A percentile compares a stretch with the other conserved stretches of the same genome.
phyloP scores from a whole-genome alignment of 345 rosid genomes.

The Iberis pinnata region DNA sequence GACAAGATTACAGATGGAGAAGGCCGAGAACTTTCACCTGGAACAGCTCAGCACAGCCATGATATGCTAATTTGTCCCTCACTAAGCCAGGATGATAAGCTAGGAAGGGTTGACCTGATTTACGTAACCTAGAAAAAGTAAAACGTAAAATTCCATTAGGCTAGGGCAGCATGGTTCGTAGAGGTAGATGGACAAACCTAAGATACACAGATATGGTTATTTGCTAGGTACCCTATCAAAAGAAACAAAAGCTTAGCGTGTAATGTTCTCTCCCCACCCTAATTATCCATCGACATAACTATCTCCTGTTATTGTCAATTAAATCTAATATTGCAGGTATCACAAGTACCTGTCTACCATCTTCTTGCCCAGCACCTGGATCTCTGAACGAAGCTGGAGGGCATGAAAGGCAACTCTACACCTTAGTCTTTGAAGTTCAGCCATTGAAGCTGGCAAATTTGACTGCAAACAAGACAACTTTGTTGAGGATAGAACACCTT shows the following conservation, averaged over 20 bases:
- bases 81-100: slow-evolving; percentile 86
- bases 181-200: background rate
- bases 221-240: slow-evolving; percentile 4
- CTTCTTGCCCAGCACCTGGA: slow-evolving; percentile 62
- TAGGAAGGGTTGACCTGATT: slow-evolving; percentile 70
- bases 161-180: slow-evolving; percentile 1
- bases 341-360: slow-evolving; percentile 75
- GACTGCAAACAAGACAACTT: slow-evolving; percentile 46
- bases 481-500: background rate
- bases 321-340: background rate
- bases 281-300: no score
- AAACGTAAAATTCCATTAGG: slow-evolving; percentile 15
- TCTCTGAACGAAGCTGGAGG: slow-evolving; percentile 80
- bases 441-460: slow-evolving; percentile 69
- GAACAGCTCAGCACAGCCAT: slow-evolving; percentile 96
- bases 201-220: slow-evolving; percentile 5
- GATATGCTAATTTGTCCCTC: slow-evolving; percentile 81
- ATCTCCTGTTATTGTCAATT: no score
- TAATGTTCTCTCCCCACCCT: background rate
- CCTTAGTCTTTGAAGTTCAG: slow-evolving; percentile 88
- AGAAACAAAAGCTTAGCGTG: slow-evolving; percentile 12
- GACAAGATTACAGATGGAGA: slow-evolving; percentile 12
- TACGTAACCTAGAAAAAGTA: slow-evolving; percentile 53
- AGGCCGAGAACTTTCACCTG: slow-evolving; percentile 48
- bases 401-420: slow-evolving; percentile 97